Base-by-base conservation (phyloP, 148 eudicot genomes). In the Spergularia bocconei region DNA sequence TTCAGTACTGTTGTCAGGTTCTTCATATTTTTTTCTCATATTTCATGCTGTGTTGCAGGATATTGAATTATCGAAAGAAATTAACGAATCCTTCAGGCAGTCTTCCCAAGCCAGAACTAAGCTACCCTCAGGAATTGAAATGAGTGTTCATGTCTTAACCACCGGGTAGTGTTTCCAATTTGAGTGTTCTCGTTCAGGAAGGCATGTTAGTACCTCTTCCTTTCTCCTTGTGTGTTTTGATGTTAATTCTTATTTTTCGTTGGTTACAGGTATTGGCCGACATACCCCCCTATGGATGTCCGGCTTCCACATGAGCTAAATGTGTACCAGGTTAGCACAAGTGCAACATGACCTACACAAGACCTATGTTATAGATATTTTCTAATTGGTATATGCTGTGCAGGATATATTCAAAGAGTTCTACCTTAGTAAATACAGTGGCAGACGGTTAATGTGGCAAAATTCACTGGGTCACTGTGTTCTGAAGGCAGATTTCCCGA, bases 371-470 rank as follows among this genome's bases (percentile, higher is more conserved):
- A 36, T 38, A 11, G 23, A 8, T 73, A 29, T 66, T 44, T 51
- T 29, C 54, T 70, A 13, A 75, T 51, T 41, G 12, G 71, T 74
- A 13, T 41, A 54, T 67, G 67, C 54, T 79, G 17, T 79, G 73
- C 88, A 94, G 98, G 98, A 94, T 78, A 94, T 94, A 52, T 94
- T 94, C 48, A 94, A 92, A 87, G 97, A 91, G 72, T 94, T 94
- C 64, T 94, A 94, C 85, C 88, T 94, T 57, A 94, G 97, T 80
- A 91, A 94, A 79, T 87, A 94, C 77, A 90, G 92, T 80, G 98
- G 98, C 61, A 87, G 98, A 83, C 87, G 98, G 74, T 86, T 94
- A 84, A 94, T 94, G 97, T 92, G 98, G 97, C 97, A 94, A 81
- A 94, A 91, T 75, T 91, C 98, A 71, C 86, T 94, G 58, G 97